These are phyloP conservation scores for Ophiostoma piceae DNA, from an alignment of 2,329 filamentous ascomycete species.

Conservation along the genomic window DNA sequence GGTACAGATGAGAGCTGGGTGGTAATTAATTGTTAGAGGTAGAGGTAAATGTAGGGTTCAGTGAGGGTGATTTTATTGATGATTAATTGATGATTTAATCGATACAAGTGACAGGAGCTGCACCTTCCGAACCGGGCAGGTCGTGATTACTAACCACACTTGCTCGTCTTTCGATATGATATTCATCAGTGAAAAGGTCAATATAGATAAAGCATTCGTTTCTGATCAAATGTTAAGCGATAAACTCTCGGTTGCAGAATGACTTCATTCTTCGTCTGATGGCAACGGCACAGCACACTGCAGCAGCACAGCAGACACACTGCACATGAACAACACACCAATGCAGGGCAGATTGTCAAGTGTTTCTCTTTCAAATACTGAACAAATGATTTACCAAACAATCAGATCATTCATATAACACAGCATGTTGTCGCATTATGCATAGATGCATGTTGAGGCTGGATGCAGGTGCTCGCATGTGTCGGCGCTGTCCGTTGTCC, in stretches of 20 bases:
- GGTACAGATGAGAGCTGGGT: neutral
- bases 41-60: too few species aligned
- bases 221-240: too few species aligned
- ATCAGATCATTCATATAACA: neutral
- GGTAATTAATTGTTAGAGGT: neutral
- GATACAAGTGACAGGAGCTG: neutral
- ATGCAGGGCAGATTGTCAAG: neutral
- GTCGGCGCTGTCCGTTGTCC: neutral
- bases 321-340: neutral
- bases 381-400: too few species aligned
- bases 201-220: too few species aligned
- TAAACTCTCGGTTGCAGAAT: neutral
- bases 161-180: too few species aligned
- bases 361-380: too few species aligned
- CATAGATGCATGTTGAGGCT: neutral
- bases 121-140: neutral
- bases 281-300: neutral
- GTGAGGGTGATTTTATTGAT: too few species aligned
- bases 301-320: neutral
- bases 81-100: neutral
- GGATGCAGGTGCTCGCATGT: neutral
- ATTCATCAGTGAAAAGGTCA: too few species aligned
- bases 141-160: neutral
- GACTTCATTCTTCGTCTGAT: neutral
- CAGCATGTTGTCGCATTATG: neutral